phyloP scores from a whole-genome alignment of 148 eudicot species.

The Drosera capensis region DNA sequence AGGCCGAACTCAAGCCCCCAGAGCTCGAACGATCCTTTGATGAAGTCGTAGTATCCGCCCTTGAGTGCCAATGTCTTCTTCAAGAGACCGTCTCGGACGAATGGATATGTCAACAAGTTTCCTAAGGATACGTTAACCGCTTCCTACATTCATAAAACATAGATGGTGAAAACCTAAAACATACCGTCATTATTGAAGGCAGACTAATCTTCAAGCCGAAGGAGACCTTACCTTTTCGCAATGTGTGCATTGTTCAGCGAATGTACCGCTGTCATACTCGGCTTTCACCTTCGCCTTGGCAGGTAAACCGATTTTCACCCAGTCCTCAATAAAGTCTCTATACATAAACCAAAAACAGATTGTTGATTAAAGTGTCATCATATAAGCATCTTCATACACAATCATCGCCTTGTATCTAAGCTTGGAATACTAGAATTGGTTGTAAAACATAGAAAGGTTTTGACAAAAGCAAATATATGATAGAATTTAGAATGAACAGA shows the following conservation, averaged over 20 bases:
- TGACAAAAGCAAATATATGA: not conserved
- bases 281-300: not conserved
- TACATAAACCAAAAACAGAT: not conserved
- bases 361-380: not conserved
- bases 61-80: conserved; percentile 43
- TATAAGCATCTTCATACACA: not conserved
- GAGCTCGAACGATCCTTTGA: conserved; percentile 48
- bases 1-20: conserved; percentile 57
- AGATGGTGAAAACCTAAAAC: not conserved
- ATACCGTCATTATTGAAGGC: not conserved
- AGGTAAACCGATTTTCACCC: not conserved
- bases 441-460: too few species aligned
- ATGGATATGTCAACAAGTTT: conserved; percentile 78
- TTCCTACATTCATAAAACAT: conserved; percentile 33
- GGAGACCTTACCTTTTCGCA: conserved; percentile 62
- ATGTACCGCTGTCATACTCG: not conserved
- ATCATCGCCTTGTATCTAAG: too few species aligned
- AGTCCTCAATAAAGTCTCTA: conserved; percentile 16
- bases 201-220: too few species aligned
- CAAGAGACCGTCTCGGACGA: conserved; percentile 52
- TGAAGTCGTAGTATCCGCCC: conserved; percentile 83
- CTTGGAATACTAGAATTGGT: too few species aligned
- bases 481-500: not conserved
- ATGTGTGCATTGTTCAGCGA: not conserved
- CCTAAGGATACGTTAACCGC: conserved; percentile 81